A percentile compares a stretch with the other conserved stretches of the same genome.
Evolutionary conservation across 2,329 filamentous ascomycete species (phyloP).

Genomic region (Bipolaris gigantea): DNA sequence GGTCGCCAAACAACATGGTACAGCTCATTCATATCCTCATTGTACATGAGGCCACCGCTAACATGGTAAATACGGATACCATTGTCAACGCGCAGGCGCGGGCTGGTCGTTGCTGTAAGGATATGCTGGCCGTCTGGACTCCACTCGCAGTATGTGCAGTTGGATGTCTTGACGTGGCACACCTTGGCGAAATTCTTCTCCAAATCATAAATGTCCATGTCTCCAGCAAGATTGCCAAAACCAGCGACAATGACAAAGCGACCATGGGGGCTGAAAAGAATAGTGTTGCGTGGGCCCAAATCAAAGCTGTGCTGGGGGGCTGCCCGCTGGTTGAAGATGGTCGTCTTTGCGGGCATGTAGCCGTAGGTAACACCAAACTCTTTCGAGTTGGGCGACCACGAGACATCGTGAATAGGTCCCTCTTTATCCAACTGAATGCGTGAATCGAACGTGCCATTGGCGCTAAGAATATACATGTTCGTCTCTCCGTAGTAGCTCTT

Average conservation of each 20-base stretch:
- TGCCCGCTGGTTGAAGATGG: constrained; percentile 91
- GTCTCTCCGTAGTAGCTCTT: constrained; percentile 99
- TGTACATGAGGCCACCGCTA: constrained; percentile 86
- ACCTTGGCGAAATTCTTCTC: constrained; percentile 93
- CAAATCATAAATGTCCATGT: constrained; percentile 97
- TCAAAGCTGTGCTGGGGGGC: constrained; percentile 83
- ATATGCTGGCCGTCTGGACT: constrained; percentile 94
- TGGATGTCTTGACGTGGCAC: constrained; percentile 90
- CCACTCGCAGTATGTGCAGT: constrained; percentile 96
- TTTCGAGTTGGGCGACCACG: constrained; percentile 97
- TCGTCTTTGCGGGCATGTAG: constrained; percentile 98
- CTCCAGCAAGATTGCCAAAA: constrained; percentile 94
- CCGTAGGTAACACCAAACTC: constrained; percentile 98
- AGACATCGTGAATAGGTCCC: constrained; percentile 94
- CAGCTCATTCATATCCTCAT: constrained; percentile 90
- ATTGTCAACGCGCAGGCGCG: constrained; percentile 93
- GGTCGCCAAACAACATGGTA: constrained; percentile 89
- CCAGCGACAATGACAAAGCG: constrained; percentile 92
- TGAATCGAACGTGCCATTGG: constrained; percentile 89
- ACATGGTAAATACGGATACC: constrained; percentile 95
- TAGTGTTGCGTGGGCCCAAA: constrained; percentile 87
- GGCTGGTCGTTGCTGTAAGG: constrained; percentile 96
- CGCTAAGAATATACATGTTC: constrained; percentile 90
- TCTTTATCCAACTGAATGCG: constrained; percentile 93
- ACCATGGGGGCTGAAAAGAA: constrained; percentile 89